phyloP scores from a whole-genome alignment of 2,329 filamentous ascomycete species.

The Coccinonectria pachysandricola region DNA sequence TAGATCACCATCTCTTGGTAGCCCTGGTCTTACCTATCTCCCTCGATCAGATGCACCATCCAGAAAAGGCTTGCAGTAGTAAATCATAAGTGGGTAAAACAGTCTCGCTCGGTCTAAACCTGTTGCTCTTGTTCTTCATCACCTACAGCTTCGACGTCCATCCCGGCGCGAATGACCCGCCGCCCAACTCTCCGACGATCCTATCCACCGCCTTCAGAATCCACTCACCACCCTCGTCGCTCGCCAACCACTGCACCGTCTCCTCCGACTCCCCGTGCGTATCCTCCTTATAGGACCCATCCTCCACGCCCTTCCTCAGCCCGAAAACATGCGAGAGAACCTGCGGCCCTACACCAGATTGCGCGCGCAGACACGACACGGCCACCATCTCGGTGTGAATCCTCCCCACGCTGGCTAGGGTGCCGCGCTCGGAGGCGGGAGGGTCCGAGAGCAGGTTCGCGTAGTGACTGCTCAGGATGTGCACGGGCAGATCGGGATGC shows the following conservation, averaged over 20 bases:
- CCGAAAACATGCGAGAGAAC: slow-evolving; percentile 76
- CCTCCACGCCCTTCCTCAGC: slow-evolving; percentile 62
- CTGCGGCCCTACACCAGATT: slow-evolving; percentile 75
- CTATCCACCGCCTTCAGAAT: slow-evolving; percentile 33
- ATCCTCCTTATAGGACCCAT: slow-evolving; percentile 42
- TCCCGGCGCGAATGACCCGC: slow-evolving; percentile 27
- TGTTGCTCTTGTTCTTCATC: too few species aligned
- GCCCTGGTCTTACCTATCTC: too few species aligned
- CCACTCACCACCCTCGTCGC: slow-evolving; percentile 38
- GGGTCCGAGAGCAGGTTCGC: slow-evolving; percentile 64
- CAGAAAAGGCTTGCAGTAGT: too few species aligned
- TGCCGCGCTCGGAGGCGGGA: slow-evolving; percentile 28
- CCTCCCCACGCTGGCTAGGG: slow-evolving; percentile 49
- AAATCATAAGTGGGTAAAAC: neutral
- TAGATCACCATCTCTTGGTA: too few species aligned
- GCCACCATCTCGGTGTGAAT: slow-evolving; percentile 65
- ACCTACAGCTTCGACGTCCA: slow-evolving; percentile 14
- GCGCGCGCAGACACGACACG: slow-evolving; percentile 63
- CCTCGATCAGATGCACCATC: too few species aligned
- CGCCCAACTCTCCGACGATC: slow-evolving; percentile 36
- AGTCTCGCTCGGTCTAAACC: too few species aligned
- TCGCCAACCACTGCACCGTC: slow-evolving; percentile 29
- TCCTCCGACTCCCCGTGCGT: slow-evolving; percentile 25
- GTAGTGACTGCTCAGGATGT: slow-evolving; percentile 69
- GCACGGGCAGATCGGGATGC: slow-evolving; percentile 73